Evolutionary conservation across 179 eudicot species (phyloP), one percentile per base, ranked within the genome.

Genomic region (Camellia oleifera): DNA sequence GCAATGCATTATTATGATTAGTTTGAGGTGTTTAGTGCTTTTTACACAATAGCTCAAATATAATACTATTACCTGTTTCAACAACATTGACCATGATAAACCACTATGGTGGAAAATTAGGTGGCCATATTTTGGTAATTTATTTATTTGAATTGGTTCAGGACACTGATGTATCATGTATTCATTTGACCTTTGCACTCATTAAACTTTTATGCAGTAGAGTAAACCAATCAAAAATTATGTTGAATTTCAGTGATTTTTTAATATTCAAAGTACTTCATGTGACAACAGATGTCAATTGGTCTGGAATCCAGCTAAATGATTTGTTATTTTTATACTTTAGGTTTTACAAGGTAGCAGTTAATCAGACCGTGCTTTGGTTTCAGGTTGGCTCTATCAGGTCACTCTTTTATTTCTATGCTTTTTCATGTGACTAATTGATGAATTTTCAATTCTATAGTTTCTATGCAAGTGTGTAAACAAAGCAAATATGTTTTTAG

Each of bases 311-410:
- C 40, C 40, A 32, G 40, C 40, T 32, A 52, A 48, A 42, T 50
- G 52, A 18, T 72, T 40, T 70, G 65, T 60, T 78, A 15, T 50
- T 69, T 81, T 20, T 83, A 40, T 69, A 60, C 69, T 77, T 78
- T 90, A 95, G 99, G 88, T 95, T 89, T 75, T 95, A 95, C 87
- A 92, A 90, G 89, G 95, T 92, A 74, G 93, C 88, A 69, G 85
- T 87, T 54, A 94, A 94, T 84, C 95, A 83, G 88, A 95, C 97
- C 5, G 85, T 92, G 88, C 88, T 95, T 82, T 94, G 98, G 99
- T 95, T 95, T 95, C 99, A 95, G 99, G 99, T 95, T 94, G 88
- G 97, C 92, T 89, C 89, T 84, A 90, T 81, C 90, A 90, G 92
- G 92, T 91, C 81, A 83, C 88, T 74, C 80, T 78, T 78, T 81